Base-by-base conservation (phyloP, 129 eudicot genomes). In the Cynara cardunculus region DNA sequence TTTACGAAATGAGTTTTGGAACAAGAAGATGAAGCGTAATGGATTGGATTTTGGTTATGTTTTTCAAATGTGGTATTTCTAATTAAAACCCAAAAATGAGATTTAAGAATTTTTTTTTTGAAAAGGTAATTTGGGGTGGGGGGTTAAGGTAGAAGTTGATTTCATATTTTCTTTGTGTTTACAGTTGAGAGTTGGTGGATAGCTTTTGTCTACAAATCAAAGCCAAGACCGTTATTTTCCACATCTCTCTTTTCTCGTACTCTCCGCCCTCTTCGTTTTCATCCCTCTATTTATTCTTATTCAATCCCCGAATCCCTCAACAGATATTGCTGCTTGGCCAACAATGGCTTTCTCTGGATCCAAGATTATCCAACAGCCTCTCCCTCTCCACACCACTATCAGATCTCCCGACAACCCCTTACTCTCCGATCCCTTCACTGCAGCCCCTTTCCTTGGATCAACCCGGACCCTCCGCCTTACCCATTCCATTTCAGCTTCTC, bases 291-390 rank as follows among this genome's bases (percentile, higher is more conserved):
- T 74, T 27, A 13, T 76, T 0, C 18, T 3, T 2, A 13, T 56
- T 9, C 72, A 25, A 18, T 31, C 30, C 3, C 70, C 7, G 10
- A 39, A 12, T 35, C 73, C 13, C 44, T 30, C 8, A 37, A 7
- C 6, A 22, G 26, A 56, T 34, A 10, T 24, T 14, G 31, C 11
- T 59, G 65, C 25, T 13, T 0, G 56, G 44, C 35, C 74, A 79
- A 62, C 86, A 34, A n/a, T 78, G 77, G 83, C 90, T n/a, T 87
- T 85, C 76, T 81, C 90, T 10, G 85, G 86, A 12, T 65, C 90
- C 61, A 84, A 78, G 72, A 35, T 87, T 68, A n/a, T 84, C 32
- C 88, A 87, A 5, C 88, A 84, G 6, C 80, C 80, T 81, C 82
- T 78, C 21, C 66, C 79, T n/a, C 49, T 67, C 41, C 65, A 71